A percentile compares a stretch with the other conserved stretches of the same genome.
These are phyloP conservation scores for Otatea glauca DNA, from an alignment of 176 grass and related monocot species.

Conservation along the genomic window DNA sequence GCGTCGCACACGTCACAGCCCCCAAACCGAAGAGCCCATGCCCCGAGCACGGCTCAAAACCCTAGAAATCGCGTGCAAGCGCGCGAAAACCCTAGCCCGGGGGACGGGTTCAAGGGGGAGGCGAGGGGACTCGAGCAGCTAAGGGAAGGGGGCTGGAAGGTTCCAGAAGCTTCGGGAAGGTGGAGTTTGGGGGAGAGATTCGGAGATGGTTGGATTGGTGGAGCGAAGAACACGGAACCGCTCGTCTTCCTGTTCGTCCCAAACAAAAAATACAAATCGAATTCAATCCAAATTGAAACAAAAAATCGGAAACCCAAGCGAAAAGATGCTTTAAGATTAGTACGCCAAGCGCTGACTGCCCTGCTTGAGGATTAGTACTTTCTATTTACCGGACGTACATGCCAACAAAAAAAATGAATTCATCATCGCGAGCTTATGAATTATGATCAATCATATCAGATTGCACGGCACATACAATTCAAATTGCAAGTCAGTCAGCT, in stretches of 20 bases:
- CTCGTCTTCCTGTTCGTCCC: conserved; percentile 26
- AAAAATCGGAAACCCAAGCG: background rate
- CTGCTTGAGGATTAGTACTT: background rate
- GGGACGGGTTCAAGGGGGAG: background rate
- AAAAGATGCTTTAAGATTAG: background rate
- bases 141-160: background rate
- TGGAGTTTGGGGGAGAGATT: background rate
- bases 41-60: conserved; percentile 33
- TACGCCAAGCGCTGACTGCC: too few relatives aligned
- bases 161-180: background rate
- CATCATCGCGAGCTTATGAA: background rate
- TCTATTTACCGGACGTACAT: background rate
- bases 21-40: conserved; percentile 30
- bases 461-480: background rate
- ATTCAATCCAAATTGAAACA: conserved; percentile 16
- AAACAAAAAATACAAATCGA: conserved; percentile 21
- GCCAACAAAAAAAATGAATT: too few relatives aligned
- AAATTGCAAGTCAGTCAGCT: background rate
- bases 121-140: background rate
- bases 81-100: conserved; percentile 46
- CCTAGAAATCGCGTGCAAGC: conserved; percentile 42
- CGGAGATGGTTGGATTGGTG: background rate
- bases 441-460: background rate
- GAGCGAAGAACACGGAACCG: conserved; percentile 55
- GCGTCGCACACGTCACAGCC: background rate